Conservation (phyloP, 306 rosid genomes). For the Vicia sativa region DNA sequence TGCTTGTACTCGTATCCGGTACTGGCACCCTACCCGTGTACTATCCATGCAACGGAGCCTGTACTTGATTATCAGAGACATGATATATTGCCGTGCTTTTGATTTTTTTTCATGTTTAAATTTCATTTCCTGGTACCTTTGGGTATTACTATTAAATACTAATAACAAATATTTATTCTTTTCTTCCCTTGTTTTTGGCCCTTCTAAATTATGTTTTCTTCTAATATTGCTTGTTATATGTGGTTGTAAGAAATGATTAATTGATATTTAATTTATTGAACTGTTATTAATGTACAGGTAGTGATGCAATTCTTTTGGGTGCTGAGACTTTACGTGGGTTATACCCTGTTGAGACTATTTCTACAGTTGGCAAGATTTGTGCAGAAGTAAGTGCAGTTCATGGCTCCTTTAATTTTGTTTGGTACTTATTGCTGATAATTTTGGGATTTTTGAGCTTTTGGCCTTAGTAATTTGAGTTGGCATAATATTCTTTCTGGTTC, state of each 20-base stretch:
- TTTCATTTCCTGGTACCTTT: not conserved
- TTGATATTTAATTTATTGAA: slow-evolving; percentile 31
- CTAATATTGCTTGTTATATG: slow-evolving; percentile 12
- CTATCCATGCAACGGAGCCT: not conserved
- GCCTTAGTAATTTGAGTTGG: slow-evolving; percentile 29
- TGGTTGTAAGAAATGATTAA: slow-evolving; percentile 24
- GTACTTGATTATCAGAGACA: slow-evolving; percentile 1
- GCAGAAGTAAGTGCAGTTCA: slow-evolving; percentile 63
- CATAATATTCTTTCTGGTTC: slow-evolving; percentile 25
- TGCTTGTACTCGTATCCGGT: no score
- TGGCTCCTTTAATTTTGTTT: slow-evolving; percentile 20
- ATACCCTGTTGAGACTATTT: slow-evolving; percentile 91
- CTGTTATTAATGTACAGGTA: slow-evolving; percentile 61
- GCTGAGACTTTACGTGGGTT: slow-evolving; percentile 98
- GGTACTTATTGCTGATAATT: slow-evolving; percentile 27
- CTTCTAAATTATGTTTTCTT: slow-evolving; percentile 10
- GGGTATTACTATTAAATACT: no score
- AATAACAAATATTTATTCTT: not conserved
- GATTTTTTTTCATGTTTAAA: slow-evolving; percentile 4
- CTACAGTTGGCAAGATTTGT: slow-evolving; percentile 91
- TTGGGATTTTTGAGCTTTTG: slow-evolving; percentile 15
- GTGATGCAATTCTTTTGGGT: slow-evolving; percentile 97
- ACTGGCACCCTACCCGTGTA: no score
- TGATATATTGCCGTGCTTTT: slow-evolving; percentile 12
- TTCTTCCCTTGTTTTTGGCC: not conserved